Base-by-base conservation (phyloP, 108 stramenopile genomes). In the Skeletonema potamos region DNA sequence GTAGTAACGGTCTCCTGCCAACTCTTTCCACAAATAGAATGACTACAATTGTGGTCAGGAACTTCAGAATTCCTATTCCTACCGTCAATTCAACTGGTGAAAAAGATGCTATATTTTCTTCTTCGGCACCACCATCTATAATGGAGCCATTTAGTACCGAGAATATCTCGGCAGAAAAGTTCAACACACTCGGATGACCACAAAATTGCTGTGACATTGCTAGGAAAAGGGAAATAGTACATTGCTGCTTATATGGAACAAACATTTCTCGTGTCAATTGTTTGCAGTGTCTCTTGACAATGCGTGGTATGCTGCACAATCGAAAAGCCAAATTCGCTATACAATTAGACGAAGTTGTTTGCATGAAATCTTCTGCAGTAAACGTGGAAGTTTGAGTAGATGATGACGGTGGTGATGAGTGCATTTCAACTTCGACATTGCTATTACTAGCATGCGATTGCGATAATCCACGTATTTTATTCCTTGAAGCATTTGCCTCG, bases 161-260 rank as follows among this genome's bases (percentile, higher is more conserved):
- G 59, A 91, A 88, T 30, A 91, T 91, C 27, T 76, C 71, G 8
- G 90, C 83, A 27, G 90, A 85, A 64, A 80, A 91, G 58, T 77
- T 91, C 46, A 91, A 68, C 7, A 91, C 79, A 64, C 58, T 85
- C 1, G 88, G 79, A 70, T 91, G 90, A 11, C 90, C 90, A 74
- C 88, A 89, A 61, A 91, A 85, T 77, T 91, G 87, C 64, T 91
- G 90, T 41, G 74, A 73, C 13, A 73, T 59, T 13, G 90, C 70
- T 22, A 91, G 60, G 54, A 89, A 87, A 10, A 86, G 56, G 24
- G 88, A 68, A 72, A 91, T 83, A 6, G 56, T 76, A 15, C 73
- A 70, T 72, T 89, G 90, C 22, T 75, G 70, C 26, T 71, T 72
- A 55, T 88, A 87, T 4, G 61, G 73, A 33, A 41, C 26, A 15